phyloP scores from a whole-genome alignment of 2,329 filamentous ascomycete genomes.

The Hansfordia pulvinata region DNA sequence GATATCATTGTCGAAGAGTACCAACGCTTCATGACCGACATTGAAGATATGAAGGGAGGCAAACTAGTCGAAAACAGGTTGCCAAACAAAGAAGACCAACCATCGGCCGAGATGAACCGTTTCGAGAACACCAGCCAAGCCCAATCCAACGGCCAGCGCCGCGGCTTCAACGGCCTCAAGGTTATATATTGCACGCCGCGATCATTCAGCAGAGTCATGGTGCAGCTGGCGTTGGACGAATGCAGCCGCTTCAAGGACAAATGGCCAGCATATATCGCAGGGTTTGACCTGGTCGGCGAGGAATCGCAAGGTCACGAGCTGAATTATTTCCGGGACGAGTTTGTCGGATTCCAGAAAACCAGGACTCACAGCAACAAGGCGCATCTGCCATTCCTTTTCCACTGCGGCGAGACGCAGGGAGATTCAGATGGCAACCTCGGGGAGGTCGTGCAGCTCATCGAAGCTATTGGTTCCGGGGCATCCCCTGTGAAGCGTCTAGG shows the following conservation, averaged over 20 bases:
- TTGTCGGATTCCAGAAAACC: constrained; percentile 31
- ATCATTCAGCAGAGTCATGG: constrained; percentile 31
- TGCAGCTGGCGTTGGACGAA: constrained; percentile 33
- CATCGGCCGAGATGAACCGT: background rate
- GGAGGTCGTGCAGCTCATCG: constrained; percentile 50
- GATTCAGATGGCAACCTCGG: constrained; percentile 54
- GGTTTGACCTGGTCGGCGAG: constrained; percentile 48
- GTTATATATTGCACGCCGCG: constrained; percentile 48
- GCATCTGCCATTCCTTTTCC: constrained; percentile 60
- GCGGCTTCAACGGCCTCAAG: constrained; percentile 40
- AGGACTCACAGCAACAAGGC: constrained; percentile 28
- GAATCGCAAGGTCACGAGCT: constrained; percentile 39
- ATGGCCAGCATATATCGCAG: constrained; percentile 38
- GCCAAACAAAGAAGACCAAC: no score
- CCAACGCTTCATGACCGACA: constrained; percentile 23
- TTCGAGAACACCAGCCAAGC: constrained; percentile 1
- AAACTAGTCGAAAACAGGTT: no score
- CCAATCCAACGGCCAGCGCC: constrained; percentile 1
- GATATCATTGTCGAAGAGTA: constrained; percentile 33
- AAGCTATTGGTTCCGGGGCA: no score
- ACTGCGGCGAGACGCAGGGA: constrained; percentile 64
- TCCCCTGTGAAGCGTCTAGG: constrained; percentile 62
- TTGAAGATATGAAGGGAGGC: constrained; percentile 15
- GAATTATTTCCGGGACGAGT: constrained; percentile 31
- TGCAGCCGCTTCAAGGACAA: constrained; percentile 38